Conservation (phyloP, 192 early-diverging fungal species). For the Coemansia sp. region DNA sequence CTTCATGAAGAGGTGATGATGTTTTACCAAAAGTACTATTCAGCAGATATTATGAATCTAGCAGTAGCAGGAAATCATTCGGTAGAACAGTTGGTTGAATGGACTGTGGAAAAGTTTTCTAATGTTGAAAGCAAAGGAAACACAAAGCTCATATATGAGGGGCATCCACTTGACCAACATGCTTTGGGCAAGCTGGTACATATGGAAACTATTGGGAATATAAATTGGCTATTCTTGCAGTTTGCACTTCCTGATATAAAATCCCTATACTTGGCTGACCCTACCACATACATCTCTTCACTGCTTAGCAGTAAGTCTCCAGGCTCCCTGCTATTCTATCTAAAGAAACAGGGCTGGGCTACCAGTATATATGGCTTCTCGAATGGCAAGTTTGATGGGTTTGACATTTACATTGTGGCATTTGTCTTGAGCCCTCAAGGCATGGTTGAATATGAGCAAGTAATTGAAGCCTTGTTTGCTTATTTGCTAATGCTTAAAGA, state of each 20-base stretch:
- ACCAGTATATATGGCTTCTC: not conserved
- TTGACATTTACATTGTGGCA: not conserved
- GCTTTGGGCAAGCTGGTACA: constrained; percentile 69
- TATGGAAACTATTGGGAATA: constrained; percentile 15
- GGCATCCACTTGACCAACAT: constrained; percentile 64
- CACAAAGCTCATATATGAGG: constrained; percentile 57
- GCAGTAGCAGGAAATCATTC: constrained; percentile 81
- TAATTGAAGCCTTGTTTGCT: constrained; percentile 21
- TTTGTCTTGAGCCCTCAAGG: not conserved
- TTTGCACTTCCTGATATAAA: not conserved
- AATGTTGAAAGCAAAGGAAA: constrained; percentile 69
- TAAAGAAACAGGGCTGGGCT: not conserved
- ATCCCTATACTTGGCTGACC: not conserved
- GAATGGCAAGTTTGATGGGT: not conserved
- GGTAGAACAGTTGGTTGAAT: constrained; percentile 65
- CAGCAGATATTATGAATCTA: constrained; percentile 19
- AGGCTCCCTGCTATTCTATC: not conserved
- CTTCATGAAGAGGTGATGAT: constrained; percentile 67
- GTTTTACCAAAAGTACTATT: constrained; percentile 57
- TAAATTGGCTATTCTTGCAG: not conserved
- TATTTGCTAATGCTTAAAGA: constrained; percentile 31
- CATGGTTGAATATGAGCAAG: constrained; percentile 11
- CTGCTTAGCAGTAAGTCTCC: not conserved
- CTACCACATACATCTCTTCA: too few species aligned
- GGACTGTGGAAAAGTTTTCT: constrained; percentile 79